Conservation (phyloP, 2,329 filamentous ascomycete species). For the Pezicula rhizophila region DNA sequence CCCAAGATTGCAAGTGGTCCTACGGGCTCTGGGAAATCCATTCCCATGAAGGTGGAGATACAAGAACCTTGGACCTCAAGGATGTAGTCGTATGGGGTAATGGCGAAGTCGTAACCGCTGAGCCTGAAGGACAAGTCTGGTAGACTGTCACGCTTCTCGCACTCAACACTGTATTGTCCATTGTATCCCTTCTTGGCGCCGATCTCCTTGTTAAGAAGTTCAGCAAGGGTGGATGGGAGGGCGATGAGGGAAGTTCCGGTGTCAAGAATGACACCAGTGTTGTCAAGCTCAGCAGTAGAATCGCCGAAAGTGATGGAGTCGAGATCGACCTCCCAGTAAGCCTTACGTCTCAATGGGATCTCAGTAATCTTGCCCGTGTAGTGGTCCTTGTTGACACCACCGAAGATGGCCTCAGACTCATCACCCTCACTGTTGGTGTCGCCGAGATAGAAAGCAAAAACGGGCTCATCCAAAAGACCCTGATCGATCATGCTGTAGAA, state of each 20-base stretch:
- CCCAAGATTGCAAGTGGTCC: slow-evolving; percentile 93
- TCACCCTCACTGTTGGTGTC: slow-evolving; percentile 63
- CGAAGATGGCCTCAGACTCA: slow-evolving; percentile 83
- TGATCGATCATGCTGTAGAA: slow-evolving; percentile 96
- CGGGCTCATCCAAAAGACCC: slow-evolving; percentile 79
- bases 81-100: slow-evolving; percentile 85
- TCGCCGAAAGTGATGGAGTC: slow-evolving; percentile 86
- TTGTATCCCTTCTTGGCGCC: slow-evolving; percentile 97
- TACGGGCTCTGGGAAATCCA: slow-evolving; percentile 78
- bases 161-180: slow-evolving; percentile 94
- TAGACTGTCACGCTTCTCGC: slow-evolving; percentile 72
- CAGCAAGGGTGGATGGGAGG: slow-evolving; percentile 82
- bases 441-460: slow-evolving; percentile 95
- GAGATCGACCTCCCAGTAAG: slow-evolving; percentile 99
- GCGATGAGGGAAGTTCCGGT: slow-evolving; percentile 97
- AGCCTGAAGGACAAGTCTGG: slow-evolving; percentile 91
- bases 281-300: slow-evolving; percentile 79
- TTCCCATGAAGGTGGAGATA: slow-evolving; percentile 96
- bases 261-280: slow-evolving; percentile 95
- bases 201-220: slow-evolving; percentile 96
- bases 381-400: slow-evolving; percentile 78
- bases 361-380: slow-evolving; percentile 81
- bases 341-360: slow-evolving; percentile 94
- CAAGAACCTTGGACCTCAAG: slow-evolving; percentile 92
- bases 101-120: slow-evolving; percentile 87